phyloP scores from a whole-genome alignment of 768 basidiomycete genomes.

The Mycena galericulata region DNA sequence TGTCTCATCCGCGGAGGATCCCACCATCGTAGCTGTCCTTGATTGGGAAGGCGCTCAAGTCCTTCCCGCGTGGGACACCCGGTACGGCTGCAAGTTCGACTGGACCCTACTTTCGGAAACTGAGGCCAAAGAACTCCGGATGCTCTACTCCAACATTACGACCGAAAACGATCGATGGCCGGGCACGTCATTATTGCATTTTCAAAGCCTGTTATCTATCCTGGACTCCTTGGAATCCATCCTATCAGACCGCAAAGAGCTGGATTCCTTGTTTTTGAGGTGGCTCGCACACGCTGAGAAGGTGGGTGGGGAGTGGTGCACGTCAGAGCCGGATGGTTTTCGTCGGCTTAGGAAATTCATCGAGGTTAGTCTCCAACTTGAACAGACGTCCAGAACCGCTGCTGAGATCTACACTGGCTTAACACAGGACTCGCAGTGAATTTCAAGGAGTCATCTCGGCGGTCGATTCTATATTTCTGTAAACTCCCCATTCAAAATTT shows the following conservation, averaged over 20 bases:
- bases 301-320: not conserved
- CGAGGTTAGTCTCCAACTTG: not conserved
- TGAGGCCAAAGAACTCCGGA: not conserved
- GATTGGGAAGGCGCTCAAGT: slow-evolving; percentile 5
- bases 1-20: not conserved
- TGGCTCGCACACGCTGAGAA: not conserved
- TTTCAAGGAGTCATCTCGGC: too few species aligned
- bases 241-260: not conserved
- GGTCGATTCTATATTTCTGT: too few species aligned
- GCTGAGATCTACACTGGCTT: not conserved
- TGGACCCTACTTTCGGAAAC: not conserved
- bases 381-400: not conserved
- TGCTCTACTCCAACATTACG: not conserved
- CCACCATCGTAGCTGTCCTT: not conserved
- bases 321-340: not conserved
- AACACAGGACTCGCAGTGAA: not conserved
- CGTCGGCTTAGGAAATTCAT: not conserved
- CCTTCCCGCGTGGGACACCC: slow-evolving; percentile 2
- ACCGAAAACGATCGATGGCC: not conserved
- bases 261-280: not conserved
- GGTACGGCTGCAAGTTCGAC: not conserved
- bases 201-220: not conserved
- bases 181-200: not conserved
- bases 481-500: too few species aligned
- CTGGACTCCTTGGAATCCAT: not conserved